A percentile compares a stretch with the other conserved stretches of the same genome.
phyloP scores from a whole-genome alignment of 352 stramenopile genomes.

The Pythium plurisporium region DNA sequence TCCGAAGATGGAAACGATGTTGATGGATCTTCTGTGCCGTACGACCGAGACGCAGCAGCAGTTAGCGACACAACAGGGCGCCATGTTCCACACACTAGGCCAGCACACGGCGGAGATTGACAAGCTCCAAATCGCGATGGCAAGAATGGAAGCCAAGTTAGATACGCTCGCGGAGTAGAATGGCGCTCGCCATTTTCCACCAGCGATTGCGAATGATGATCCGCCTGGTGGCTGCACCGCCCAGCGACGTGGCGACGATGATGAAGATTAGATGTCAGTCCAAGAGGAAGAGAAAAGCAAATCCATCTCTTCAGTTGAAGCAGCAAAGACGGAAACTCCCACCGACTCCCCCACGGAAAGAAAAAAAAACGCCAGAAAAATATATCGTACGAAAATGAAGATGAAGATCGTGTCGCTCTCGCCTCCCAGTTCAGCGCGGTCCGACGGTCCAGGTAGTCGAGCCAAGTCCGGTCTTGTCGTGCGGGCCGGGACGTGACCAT shows the following conservation, averaged over 20 bases:
- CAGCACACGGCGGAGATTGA: constrained; percentile 88
- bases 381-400: constrained; percentile 18
- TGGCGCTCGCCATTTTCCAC: not conserved
- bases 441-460: too few species aligned
- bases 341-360: constrained; percentile 2
- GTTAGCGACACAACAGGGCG: constrained; percentile 86
- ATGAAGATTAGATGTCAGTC: constrained; percentile 26
- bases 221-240: too few species aligned
- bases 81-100: constrained; percentile 89
- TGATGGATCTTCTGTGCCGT: constrained; percentile 86
- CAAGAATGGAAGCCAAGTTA: constrained; percentile 89
- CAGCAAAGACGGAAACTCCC: constrained; percentile 9
- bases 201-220: constrained; percentile 1
- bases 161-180: constrained; percentile 70
- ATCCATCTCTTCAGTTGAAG: constrained; percentile 15
- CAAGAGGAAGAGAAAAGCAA: constrained; percentile 11
- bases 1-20: constrained; percentile 89
- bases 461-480: too few species aligned
- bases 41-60: constrained; percentile 89
- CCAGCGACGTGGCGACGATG: constrained; percentile 2
- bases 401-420: constrained; percentile 14
- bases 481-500: too few species aligned
- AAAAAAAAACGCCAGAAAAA: constrained; percentile 16
- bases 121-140: constrained; percentile 80
- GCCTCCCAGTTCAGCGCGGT: too few species aligned